Evolutionary conservation across 352 stramenopile genomes (phyloP).

Genomic region (Phytophthora capsici): DNA sequence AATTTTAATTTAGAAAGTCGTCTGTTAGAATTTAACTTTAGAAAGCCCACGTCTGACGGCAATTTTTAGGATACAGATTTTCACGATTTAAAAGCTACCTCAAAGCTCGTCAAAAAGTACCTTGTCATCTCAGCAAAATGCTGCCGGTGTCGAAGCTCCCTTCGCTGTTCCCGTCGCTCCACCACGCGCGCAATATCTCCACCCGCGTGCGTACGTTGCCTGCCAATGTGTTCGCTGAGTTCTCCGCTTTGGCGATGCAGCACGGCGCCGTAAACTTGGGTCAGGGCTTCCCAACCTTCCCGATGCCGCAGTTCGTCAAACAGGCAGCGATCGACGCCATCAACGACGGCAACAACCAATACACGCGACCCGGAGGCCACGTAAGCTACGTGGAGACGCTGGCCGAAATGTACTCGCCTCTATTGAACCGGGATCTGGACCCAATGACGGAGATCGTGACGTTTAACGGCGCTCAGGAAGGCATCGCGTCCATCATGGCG

Average conservation of each 20-base stretch:
- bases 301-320: slow-evolving; percentile 92
- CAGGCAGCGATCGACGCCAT: slow-evolving; percentile 87
- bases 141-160: slow-evolving; percentile 9
- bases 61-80: no score
- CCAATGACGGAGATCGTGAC: slow-evolving; percentile 85
- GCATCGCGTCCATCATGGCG: slow-evolving; percentile 83
- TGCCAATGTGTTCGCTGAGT: slow-evolving; percentile 89
- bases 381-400: slow-evolving; percentile 80
- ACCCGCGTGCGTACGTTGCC: slow-evolving; percentile 66
- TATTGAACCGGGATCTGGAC: slow-evolving; percentile 72
- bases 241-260: slow-evolving; percentile 83
- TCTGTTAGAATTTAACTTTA: no score
- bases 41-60: no score
- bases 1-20: no score
- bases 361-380: slow-evolving; percentile 88
- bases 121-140: no score
- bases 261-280: slow-evolving; percentile 94
- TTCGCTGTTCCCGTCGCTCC: slow-evolving; percentile 3
- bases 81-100: no score
- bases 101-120: no score
- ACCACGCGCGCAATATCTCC: slow-evolving; percentile 53
- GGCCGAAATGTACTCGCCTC: slow-evolving; percentile 78
- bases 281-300: slow-evolving; percentile 97
- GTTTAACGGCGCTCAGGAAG: slow-evolving; percentile 90
- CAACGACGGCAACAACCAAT: slow-evolving; percentile 84